These are phyloP conservation scores for Solanum sparsipilum DNA, from an alignment of 257 asterid species.

Conservation along the genomic window DNA sequence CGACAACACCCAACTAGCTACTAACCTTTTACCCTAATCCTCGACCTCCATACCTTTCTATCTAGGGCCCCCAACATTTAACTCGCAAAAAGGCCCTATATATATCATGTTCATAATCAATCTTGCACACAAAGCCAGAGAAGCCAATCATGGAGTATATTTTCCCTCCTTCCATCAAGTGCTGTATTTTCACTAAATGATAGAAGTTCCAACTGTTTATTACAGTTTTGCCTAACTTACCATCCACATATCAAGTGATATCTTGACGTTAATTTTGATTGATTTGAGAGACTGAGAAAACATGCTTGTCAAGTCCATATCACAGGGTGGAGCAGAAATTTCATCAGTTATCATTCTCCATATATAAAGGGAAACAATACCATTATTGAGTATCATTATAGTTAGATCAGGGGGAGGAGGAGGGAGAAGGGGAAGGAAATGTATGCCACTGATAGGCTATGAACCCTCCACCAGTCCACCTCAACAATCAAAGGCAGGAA, in stretches of 20 bases:
- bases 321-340: background rate
- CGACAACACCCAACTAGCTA: background rate
- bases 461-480: background rate
- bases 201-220: background rate
- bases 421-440: background rate
- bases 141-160: background rate
- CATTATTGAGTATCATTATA: background rate
- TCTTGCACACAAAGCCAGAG: background rate
- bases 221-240: background rate
- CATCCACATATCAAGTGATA: background rate
- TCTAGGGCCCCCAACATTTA: background rate
- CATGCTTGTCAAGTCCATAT: background rate
- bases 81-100: background rate
- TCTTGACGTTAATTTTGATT: background rate
- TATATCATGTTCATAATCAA: background rate
- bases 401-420: background rate
- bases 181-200: background rate
- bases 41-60: background rate
- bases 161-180: background rate
- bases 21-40: background rate
- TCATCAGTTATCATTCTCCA: background rate
- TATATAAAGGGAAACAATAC: background rate
- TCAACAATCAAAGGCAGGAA: background rate
- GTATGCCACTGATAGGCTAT: background rate
- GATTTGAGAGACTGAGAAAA: background rate